Evolutionary conservation across 495 filamentous ascomycete species (phyloP).

Genomic region (Polyplosphaeria fusca): DNA sequence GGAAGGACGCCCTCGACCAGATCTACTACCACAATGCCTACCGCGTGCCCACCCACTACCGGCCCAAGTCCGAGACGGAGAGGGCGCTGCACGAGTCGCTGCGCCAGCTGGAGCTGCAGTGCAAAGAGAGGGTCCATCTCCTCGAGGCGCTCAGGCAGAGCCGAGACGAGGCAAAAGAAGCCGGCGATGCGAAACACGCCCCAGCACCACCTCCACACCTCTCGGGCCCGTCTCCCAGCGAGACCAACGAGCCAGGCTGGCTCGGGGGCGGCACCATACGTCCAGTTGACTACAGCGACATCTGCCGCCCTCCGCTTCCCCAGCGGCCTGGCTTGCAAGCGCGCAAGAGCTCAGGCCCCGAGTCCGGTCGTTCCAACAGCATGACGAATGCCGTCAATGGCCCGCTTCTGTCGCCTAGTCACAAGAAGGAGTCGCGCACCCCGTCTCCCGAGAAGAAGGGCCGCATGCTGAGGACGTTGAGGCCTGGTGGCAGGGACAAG

Average conservation of each 20-base stretch:
- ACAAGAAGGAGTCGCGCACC: conserved; percentile 57
- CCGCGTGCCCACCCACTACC: conserved; percentile 64
- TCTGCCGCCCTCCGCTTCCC: conserved; percentile 68
- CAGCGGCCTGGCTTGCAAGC: conserved; percentile 53
- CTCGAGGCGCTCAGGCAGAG: conserved; percentile 78
- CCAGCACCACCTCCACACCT: conserved; percentile 16
- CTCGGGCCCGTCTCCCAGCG: background rate
- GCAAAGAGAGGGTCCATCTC: conserved; percentile 88
- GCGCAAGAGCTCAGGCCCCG: conserved; percentile 53
- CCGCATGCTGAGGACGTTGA: conserved; percentile 78
- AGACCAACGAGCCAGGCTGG: conserved; percentile 47
- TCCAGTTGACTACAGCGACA: conserved; percentile 70
- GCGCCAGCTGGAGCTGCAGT: conserved; percentile 80
- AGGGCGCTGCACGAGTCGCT: conserved; percentile 77
- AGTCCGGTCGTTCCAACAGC: conserved; percentile 2
- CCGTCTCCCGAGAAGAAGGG: conserved; percentile 79
- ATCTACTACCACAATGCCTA: conserved; percentile 86
- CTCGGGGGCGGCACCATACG: conserved; percentile 81
- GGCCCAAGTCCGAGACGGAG: conserved; percentile 82
- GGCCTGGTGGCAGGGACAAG: conserved; percentile 60
- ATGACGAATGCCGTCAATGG: conserved; percentile 8
- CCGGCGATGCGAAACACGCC: conserved; percentile 23
- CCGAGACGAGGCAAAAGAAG: conserved; percentile 54
- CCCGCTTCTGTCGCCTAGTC: conserved; percentile 34
- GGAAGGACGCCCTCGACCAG: conserved; percentile 86